Percentiles rank a stretch among this genome's conserved stretches.
Conservation (phyloP, 805 yeast species). For the Blastobotrys parvus region DNA sequence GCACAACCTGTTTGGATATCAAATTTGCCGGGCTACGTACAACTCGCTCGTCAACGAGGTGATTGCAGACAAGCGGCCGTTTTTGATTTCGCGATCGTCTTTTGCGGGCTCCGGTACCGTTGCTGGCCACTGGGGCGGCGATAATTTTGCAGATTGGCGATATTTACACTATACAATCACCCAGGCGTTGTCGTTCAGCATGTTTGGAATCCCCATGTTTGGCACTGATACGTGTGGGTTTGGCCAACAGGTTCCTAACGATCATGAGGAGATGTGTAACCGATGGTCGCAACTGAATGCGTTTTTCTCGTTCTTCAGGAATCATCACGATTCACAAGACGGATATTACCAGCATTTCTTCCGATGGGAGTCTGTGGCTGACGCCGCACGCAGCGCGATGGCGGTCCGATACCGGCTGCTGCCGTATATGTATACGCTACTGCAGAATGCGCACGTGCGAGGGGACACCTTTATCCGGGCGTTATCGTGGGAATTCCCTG, state of each 20-base stretch:
- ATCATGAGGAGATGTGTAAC: conserved; percentile 54
- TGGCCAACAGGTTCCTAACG: conserved; percentile 42
- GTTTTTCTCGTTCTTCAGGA: conserved; percentile 31
- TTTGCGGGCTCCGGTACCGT: conserved; percentile 85
- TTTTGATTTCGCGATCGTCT: conserved; percentile 73
- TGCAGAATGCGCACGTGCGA: conserved; percentile 46
- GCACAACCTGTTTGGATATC: conserved; percentile 75
- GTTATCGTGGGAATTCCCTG: conserved; percentile 23
- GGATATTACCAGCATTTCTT: conserved; percentile 28
- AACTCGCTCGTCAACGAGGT: conserved; percentile 49
- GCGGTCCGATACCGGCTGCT: conserved; percentile 64
- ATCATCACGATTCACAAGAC: conserved; percentile 27
- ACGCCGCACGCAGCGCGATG: conserved; percentile 48
- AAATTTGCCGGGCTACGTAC: conserved; percentile 71
- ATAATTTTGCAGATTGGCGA: conserved; percentile 86
- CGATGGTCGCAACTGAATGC: conserved; percentile 32
- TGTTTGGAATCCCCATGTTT: conserved; percentile 79
- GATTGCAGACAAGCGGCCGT: conserved; percentile 53
- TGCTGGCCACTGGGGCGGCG: conserved; percentile 95
- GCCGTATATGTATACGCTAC: conserved; percentile 73
- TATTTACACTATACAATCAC: conserved; percentile 70
- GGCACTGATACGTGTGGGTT: conserved; percentile 97
- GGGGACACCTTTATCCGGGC: conserved; percentile 61
- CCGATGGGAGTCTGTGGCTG: conserved; percentile 25
- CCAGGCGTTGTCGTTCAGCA: conserved; percentile 70